phyloP scores from a whole-genome alignment of 2,329 filamentous ascomycete genomes.

The Apiospora phragmitis region DNA sequence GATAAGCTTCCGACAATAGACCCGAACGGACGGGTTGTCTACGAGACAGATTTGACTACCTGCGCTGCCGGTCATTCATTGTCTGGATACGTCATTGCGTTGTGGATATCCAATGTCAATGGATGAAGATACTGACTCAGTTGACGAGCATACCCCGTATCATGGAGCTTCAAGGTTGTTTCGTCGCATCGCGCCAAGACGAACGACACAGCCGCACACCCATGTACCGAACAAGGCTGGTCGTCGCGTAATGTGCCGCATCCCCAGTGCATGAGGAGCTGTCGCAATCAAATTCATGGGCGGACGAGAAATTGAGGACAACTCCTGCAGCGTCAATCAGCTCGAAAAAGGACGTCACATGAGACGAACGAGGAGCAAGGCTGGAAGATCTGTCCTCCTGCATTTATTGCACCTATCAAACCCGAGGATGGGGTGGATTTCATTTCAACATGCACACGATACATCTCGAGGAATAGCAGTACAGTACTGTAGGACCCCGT shows the following conservation, averaged over 20 bases:
- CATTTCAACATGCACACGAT: background rate
- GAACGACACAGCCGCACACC: conserved; percentile 2
- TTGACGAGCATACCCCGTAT: conserved; percentile 5
- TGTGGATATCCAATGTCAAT: background rate
- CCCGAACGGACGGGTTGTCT: background rate
- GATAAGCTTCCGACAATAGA: background rate
- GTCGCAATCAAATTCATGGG: background rate
- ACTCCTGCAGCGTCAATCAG: background rate
- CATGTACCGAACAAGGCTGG: background rate
- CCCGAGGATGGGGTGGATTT: background rate
- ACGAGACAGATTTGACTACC: background rate
- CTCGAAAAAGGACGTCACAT: background rate
- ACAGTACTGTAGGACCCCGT: background rate
- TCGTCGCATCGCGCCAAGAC: background rate
- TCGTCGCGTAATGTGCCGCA: background rate
- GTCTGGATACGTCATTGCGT: background rate
- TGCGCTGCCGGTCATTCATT: background rate
- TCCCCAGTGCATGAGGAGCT: background rate
- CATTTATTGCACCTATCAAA: background rate
- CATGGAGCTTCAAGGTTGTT: background rate
- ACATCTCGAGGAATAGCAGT: background rate
- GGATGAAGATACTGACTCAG: background rate
- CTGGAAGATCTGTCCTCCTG: background rate
- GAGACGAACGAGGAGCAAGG: background rate
- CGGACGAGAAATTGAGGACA: background rate